These are phyloP conservation scores for Dactylonectria macrodidyma DNA, from an alignment of 2,329 filamentous ascomycete genomes.

Conservation along the genomic window DNA sequence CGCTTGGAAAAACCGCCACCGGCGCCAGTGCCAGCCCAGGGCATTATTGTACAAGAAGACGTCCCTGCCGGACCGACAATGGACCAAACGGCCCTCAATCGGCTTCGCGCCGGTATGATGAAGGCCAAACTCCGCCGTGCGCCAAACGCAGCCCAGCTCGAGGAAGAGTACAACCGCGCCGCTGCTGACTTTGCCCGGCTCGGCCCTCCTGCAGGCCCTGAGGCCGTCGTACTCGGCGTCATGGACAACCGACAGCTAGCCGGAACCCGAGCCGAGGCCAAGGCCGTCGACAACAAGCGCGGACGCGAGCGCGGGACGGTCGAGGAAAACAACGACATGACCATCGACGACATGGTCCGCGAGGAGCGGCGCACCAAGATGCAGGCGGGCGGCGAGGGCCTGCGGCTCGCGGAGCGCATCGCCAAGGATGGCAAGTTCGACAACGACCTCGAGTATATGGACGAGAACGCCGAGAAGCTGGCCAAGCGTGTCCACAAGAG, in stretches of 20 bases:
- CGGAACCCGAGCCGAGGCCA: slow-evolving; percentile 81
- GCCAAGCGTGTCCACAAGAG: slow-evolving; percentile 90
- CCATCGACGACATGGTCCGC: slow-evolving; percentile 95
- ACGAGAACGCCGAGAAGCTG: slow-evolving; percentile 94
- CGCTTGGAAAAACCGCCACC: slow-evolving; percentile 53
- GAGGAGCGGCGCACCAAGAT: slow-evolving; percentile 91
- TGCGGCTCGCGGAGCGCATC: slow-evolving; percentile 90
- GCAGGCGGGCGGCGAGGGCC: slow-evolving; percentile 83
- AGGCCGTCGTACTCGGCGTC: slow-evolving; percentile 80
- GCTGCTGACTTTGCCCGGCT: slow-evolving; percentile 68
- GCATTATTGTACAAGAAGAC: slow-evolving; percentile 65
- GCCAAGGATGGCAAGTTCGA: slow-evolving; percentile 93
- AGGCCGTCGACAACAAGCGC: slow-evolving; percentile 82
- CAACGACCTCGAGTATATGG: slow-evolving; percentile 95
- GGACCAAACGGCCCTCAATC: slow-evolving; percentile 87
- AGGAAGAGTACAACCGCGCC: slow-evolving; percentile 87
- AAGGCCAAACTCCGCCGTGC: slow-evolving; percentile 90
- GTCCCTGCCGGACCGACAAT: slow-evolving; percentile 57
- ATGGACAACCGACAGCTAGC: slow-evolving; percentile 94
- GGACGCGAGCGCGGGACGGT: slow-evolving; percentile 88
- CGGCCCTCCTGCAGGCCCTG: slow-evolving; percentile 70
- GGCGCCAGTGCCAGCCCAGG: slow-evolving; percentile 62
- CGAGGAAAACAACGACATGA: slow-evolving; percentile 95
- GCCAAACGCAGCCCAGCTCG: slow-evolving; percentile 81
- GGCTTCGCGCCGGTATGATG: slow-evolving; percentile 94